Evolutionary conservation across 169 alveolate species (phyloP).

Genomic region (Plasmodium reichenowi): DNA sequence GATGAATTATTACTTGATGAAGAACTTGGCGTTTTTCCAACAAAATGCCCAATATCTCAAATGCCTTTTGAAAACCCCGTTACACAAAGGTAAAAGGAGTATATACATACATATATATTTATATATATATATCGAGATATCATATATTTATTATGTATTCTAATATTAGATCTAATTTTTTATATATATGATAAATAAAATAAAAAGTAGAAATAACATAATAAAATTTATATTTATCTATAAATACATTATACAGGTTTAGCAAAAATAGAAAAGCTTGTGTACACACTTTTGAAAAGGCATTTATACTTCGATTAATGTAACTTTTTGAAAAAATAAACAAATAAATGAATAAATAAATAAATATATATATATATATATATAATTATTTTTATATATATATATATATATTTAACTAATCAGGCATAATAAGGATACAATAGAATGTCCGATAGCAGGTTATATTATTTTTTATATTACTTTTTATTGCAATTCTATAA

Average conservation of each 20-base stretch:
- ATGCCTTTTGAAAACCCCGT: constrained; percentile 84
- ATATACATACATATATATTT: not conserved
- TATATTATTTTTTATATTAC: constrained; percentile 5
- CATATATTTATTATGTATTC: not conserved
- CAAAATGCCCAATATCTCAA: constrained; percentile 86
- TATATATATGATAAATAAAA: too few relatives aligned
- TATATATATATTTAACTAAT: constrained; percentile 5
- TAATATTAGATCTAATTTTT: too few relatives aligned
- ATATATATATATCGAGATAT: not conserved
- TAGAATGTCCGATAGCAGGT: constrained; percentile 86
- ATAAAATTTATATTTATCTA: too few relatives aligned
- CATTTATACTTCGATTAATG: constrained; percentile 78
- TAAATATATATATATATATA: not conserved
- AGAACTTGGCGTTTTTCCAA: constrained; percentile 77
- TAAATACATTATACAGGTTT: constrained; percentile 57
- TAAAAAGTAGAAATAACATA: too few relatives aligned
- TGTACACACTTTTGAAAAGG: constrained; percentile 83
- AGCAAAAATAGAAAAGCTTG: constrained; percentile 82
- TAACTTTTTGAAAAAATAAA: constrained; percentile 28
- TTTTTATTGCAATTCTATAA: not conserved
- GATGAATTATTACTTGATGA: constrained; percentile 84
- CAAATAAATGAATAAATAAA: constrained; percentile 11
- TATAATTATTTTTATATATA: constrained; percentile 9
- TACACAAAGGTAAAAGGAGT: constrained; percentile 80
- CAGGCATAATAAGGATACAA: constrained; percentile 74